These are phyloP conservation scores for Podospora appendiculata DNA, from an alignment of 495 filamentous ascomycete species.

Conservation along the genomic window DNA sequence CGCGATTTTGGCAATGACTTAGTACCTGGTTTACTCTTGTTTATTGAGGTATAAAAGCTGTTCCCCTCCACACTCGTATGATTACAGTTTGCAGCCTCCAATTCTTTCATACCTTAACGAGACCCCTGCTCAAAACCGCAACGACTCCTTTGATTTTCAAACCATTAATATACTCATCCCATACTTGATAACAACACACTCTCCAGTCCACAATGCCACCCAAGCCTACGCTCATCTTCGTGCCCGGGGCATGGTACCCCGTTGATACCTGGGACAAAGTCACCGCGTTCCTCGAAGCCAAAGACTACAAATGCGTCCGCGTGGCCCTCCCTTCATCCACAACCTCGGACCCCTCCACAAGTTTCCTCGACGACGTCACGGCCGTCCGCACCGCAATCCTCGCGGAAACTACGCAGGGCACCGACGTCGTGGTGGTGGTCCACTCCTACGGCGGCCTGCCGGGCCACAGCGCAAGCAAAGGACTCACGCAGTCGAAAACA, in stretches of 20 bases:
- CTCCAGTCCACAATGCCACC: not conserved
- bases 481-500: constrained; percentile 4
- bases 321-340: constrained; percentile 34
- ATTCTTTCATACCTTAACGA: too few relatives aligned
- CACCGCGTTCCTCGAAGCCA: constrained; percentile 22
- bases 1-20: too few relatives aligned
- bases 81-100: too few relatives aligned
- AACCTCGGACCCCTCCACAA: constrained; percentile 9
- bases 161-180: not conserved
- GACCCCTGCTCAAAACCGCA: not conserved
- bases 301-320: constrained; percentile 28
- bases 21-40: too few relatives aligned
- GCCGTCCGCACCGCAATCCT: constrained; percentile 24
- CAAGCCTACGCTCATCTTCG: constrained; percentile 33
- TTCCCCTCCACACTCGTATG: too few relatives aligned
- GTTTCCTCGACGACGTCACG: constrained; percentile 23
- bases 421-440: constrained; percentile 39
- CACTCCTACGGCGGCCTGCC: constrained; percentile 48
- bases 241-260: constrained; percentile 43
- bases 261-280: constrained; percentile 26
- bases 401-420: constrained; percentile 25
- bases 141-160: not conserved
- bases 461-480: constrained; percentile 40
- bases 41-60: too few relatives aligned
- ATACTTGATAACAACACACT: not conserved